Evolutionary conservation across 2,329 filamentous ascomycete genomes (phyloP).

Genomic region (Fusarium solani-melongenae): DNA sequence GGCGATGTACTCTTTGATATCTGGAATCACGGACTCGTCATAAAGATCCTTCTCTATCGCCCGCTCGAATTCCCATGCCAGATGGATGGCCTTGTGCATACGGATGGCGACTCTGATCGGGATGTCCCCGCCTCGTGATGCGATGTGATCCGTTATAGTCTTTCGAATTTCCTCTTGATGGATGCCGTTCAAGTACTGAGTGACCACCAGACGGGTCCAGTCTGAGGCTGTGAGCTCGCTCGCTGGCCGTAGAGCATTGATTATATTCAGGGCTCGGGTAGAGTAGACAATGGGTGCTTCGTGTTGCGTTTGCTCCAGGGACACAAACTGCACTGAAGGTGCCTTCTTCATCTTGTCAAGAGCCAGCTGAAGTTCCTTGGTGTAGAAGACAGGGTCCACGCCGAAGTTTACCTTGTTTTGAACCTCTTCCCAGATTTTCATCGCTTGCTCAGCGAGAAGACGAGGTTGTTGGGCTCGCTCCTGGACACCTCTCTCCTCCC

Average conservation of each 20-base stretch:
- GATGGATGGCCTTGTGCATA: constrained; percentile 66
- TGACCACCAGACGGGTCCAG: constrained; percentile 43
- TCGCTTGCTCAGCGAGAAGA: constrained; percentile 46
- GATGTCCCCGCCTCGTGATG: constrained; percentile 21
- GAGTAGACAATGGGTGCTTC: constrained; percentile 65
- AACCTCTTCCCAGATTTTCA: constrained; percentile 60
- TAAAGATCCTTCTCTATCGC: constrained; percentile 63
- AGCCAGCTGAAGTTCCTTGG: constrained; percentile 62
- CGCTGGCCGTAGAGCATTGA: constrained; percentile 26
- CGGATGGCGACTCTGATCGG: constrained; percentile 56
- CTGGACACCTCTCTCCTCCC: constrained; percentile 41
- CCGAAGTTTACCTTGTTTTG: constrained; percentile 55
- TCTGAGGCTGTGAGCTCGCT: constrained; percentile 5
- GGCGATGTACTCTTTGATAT: constrained; percentile 61
- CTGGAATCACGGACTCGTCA: constrained; percentile 45
- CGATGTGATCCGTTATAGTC: constrained; percentile 46
- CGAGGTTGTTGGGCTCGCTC: constrained; percentile 31
- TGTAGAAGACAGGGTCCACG: constrained; percentile 60
- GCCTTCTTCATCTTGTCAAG: constrained; percentile 63
- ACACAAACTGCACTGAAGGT: constrained; percentile 63
- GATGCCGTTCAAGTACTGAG: constrained; percentile 66
- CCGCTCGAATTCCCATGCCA: constrained; percentile 66
- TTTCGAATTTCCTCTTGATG: constrained; percentile 57
- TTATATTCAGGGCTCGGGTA: constrained; percentile 50
- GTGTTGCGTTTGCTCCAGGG: constrained; percentile 63